Evolutionary conservation across 805 yeast species (phyloP).

Genomic region (Kazachstania viticola): DNA sequence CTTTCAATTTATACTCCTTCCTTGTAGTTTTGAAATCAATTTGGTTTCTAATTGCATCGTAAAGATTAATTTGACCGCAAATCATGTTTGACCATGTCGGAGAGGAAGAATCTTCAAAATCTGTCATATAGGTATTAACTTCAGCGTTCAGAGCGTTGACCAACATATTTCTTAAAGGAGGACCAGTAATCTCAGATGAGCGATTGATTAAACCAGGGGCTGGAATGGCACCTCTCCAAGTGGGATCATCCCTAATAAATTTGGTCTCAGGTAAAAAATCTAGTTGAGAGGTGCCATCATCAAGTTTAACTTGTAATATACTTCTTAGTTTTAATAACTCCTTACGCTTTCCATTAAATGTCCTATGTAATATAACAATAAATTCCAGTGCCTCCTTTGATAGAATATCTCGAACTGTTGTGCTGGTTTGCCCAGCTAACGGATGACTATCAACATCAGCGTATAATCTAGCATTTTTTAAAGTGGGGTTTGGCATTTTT

Average conservation of each 20-base stretch:
- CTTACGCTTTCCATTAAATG: constrained; percentile 52
- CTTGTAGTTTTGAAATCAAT: constrained; percentile 37
- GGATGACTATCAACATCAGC: constrained; percentile 26
- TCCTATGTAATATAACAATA: constrained; percentile 60
- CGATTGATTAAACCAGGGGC: constrained; percentile 67
- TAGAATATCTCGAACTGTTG: constrained; percentile 29
- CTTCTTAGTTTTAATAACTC: constrained; percentile 51
- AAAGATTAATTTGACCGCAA: constrained; percentile 71
- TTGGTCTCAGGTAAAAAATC: constrained; percentile 58
- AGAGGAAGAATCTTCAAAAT: constrained; percentile 73
- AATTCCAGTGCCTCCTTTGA: constrained; percentile 45
- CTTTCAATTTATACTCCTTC: constrained; percentile 33
- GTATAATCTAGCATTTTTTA: constrained; percentile 27
- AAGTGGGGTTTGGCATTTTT: constrained; percentile 7
- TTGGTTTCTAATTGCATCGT: constrained; percentile 63
- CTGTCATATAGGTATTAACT: constrained; percentile 78
- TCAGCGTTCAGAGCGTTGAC: constrained; percentile 69
- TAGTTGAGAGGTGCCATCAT: constrained; percentile 43
- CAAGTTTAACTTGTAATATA: constrained; percentile 47
- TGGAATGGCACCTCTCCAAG: constrained; percentile 64
- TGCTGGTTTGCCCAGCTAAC: constrained; percentile 25
- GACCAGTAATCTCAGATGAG: constrained; percentile 76
- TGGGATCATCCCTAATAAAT: constrained; percentile 56
- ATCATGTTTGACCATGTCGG: constrained; percentile 76
- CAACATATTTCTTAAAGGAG: constrained; percentile 75